Evolutionary conservation across 352 stramenopile genomes (phyloP).

Genomic region (Pythium chondricola): DNA sequence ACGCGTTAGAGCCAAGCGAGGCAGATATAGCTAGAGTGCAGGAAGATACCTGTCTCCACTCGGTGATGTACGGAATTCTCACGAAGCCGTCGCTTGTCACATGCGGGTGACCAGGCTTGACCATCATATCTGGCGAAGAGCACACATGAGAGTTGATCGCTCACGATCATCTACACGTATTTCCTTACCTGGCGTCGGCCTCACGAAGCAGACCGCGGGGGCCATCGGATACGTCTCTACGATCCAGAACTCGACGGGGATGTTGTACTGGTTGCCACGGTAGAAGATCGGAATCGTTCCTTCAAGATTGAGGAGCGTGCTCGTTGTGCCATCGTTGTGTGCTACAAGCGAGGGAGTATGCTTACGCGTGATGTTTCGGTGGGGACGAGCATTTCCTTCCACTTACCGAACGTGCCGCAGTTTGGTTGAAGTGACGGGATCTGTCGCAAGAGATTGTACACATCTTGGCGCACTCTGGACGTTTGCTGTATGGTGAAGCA

Average conservation of each 20-base stretch:
- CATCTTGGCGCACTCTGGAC: slow-evolving; percentile 71
- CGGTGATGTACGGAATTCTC: slow-evolving; percentile 77
- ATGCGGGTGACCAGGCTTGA: slow-evolving; percentile 81
- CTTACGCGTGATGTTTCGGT: background rate
- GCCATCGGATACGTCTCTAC: slow-evolving; percentile 77
- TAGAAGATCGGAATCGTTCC: slow-evolving; percentile 92
- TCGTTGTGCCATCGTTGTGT: slow-evolving; percentile 83
- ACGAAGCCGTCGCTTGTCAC: slow-evolving; percentile 84
- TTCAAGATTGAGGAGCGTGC: slow-evolving; percentile 75
- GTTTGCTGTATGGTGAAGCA: slow-evolving; percentile 72
- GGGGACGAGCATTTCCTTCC: too few species aligned
- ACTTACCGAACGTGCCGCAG: slow-evolving; percentile 75
- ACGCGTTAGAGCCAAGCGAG: background rate
- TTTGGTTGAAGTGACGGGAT: slow-evolving; percentile 83
- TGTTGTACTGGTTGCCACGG: slow-evolving; percentile 87
- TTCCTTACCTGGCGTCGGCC: slow-evolving; percentile 53
- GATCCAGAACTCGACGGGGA: slow-evolving; percentile 87
- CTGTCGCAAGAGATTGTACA: slow-evolving; percentile 81
- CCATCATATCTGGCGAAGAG: slow-evolving; percentile 65
- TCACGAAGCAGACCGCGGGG: slow-evolving; percentile 83
- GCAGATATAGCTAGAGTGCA: background rate
- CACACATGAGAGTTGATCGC: too few species aligned
- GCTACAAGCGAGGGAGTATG: slow-evolving; percentile 24
- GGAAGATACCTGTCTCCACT: slow-evolving; percentile 52
- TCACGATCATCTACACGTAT: too few species aligned